Percentiles rank a stretch among this genome's conserved stretches.
Conservation (phyloP, 2,329 filamentous ascomycete genomes). For the Elsinoe arachidis region DNA sequence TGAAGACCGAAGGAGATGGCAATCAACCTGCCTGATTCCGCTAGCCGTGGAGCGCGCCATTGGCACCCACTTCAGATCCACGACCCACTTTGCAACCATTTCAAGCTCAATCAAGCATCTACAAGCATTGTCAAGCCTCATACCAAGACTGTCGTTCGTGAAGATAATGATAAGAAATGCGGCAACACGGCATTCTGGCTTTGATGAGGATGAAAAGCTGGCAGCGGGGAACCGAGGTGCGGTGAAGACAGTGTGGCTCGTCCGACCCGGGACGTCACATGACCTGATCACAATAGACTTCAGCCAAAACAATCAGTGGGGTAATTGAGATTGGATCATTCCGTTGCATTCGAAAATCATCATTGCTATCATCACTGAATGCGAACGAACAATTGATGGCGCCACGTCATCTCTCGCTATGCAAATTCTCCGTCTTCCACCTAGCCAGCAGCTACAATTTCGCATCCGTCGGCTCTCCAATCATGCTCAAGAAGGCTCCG, state of each 20-base stretch:
- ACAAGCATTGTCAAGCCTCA: slow-evolving; percentile 3
- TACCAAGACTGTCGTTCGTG: slow-evolving; percentile 5
- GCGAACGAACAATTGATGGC: too few relatives aligned
- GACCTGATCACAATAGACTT: too few relatives aligned
- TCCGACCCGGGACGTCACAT: too few relatives aligned
- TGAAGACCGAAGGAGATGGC: background rate
- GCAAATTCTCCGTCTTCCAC: too few relatives aligned
- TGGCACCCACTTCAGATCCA: background rate
- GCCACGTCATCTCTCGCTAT: too few relatives aligned
- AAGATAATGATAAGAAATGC: background rate
- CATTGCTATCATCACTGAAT: too few relatives aligned
- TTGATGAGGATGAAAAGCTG: background rate
- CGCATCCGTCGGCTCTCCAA: slow-evolving; percentile 51
- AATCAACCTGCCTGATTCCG: slow-evolving; percentile 12
- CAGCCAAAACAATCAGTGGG: too few relatives aligned
- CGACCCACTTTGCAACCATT: background rate
- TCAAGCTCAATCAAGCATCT: slow-evolving; percentile 2
- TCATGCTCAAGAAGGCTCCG: slow-evolving; percentile 65
- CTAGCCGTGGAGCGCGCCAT: background rate
- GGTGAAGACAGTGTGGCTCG: background rate
- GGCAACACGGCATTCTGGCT: background rate
- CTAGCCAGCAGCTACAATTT: background rate
- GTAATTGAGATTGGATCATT: too few relatives aligned
- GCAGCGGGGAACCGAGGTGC: background rate
- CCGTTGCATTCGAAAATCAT: too few relatives aligned